Evolutionary conservation across 1,284 basidiomycete genomes (phyloP), one percentile per base, ranked within the genome.

Genomic region (Filobasidium uniguttulatum): DNA sequence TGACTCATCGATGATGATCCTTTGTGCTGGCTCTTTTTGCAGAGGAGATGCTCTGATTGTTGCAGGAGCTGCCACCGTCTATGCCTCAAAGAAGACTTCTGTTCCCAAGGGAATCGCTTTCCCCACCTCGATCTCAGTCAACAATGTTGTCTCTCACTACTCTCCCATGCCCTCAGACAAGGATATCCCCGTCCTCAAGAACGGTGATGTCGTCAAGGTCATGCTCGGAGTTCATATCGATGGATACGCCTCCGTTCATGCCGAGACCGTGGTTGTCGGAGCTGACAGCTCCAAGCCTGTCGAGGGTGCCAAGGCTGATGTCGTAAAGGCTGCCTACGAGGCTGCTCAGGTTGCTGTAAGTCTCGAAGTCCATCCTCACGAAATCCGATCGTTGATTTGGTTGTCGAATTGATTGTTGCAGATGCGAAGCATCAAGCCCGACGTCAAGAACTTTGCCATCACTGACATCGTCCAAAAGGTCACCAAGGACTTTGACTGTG

Each of bases 161-260:
- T 72, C 74, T 17, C 76, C 76, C 23, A 63, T 77, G n/a, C 69
- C 72, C 14, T 72, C 73, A 19, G 75, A 77, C 64, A 68, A 71
- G 52, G 70, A 69, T 57, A 83, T 89, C 67, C 74, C 79, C 56
- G 83, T 84, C 52, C 77, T 98, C 58, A 82, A 81, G 51, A 85
- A 88, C 60, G 81, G 82, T 57, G 93, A 98, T 66, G 82, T 97
- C 50, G 93, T 97, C 62, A 97, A 97, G 73, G 73, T 98, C 57
- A 86, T 93, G 71, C 74, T 96, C 56, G 93, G 93, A 53, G 87
- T 91, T 30, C 93, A 97, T 67, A 91, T 98, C 69, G 93, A 98
- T 69, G 93, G 87, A 54, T 55, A 55, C 50, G 54, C 54, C 19
- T 52, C 50, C 17, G 47, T 55, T 14, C 54, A 55, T 34, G 54